Conservation (phyloP, 225 moss, liverwort and hornwort genomes). For the Bryoerythrophyllum caledonicum region DNA sequence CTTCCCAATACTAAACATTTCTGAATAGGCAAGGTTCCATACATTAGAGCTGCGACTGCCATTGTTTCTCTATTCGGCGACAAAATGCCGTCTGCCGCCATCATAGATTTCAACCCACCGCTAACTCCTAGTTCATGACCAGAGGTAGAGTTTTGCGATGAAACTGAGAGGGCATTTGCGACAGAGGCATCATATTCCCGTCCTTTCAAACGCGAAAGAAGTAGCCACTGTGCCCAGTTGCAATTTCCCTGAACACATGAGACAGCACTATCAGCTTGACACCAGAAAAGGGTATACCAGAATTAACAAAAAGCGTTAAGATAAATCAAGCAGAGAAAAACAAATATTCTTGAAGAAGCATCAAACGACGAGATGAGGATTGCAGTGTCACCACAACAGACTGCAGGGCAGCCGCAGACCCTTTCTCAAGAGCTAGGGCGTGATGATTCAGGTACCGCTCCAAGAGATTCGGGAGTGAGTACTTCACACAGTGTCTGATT, state of each 20-base stretch:
- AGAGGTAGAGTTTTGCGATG: slow-evolving; percentile 31
- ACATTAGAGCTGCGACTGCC: slow-evolving; percentile 87
- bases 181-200: slow-evolving; percentile 91
- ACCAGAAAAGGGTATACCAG: background rate
- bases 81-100: slow-evolving; percentile 59
- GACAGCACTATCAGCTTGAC: slow-evolving; percentile 19
- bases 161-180: slow-evolving; percentile 71
- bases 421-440: slow-evolving; percentile 79
- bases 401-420: slow-evolving; percentile 62
- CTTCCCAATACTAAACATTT: slow-evolving; percentile 67
- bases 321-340: slow-evolving; percentile 9
- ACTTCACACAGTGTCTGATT: slow-evolving; percentile 81
- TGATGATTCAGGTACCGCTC: slow-evolving; percentile 84
- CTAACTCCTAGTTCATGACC: slow-evolving; percentile 36
- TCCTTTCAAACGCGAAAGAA: slow-evolving; percentile 77
- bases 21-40: slow-evolving; percentile 77
- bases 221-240: slow-evolving; percentile 93
- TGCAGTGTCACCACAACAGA: slow-evolving; percentile 57
- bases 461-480: slow-evolving; percentile 68
- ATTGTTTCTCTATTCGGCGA: slow-evolving; percentile 62
- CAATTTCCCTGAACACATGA: slow-evolving; percentile 64
- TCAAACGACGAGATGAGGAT: slow-evolving; percentile 12
- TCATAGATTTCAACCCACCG: slow-evolving; percentile 50
- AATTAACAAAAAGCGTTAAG: background rate
- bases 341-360: slow-evolving; percentile 3